These are phyloP conservation scores for Trichomonascus vanleenenianus DNA, from an alignment of 805 yeast genomes.

Conservation along the genomic window DNA sequence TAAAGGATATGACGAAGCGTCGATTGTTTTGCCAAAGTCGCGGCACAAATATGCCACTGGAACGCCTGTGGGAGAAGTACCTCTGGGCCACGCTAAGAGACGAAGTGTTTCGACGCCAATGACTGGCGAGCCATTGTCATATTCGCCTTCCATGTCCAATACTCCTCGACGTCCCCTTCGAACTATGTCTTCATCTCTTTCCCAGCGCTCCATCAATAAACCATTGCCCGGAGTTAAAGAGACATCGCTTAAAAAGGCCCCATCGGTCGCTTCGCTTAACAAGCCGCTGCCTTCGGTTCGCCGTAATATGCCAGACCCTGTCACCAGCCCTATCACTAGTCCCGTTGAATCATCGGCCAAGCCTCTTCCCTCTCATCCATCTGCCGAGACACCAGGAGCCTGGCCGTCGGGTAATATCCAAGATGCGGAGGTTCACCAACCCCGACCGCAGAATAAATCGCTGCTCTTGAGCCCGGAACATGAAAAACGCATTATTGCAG, in stretches of 20 bases:
- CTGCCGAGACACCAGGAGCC: neutral
- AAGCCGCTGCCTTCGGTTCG: neutral
- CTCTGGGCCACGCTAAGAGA: no score
- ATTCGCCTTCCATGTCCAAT: no score
- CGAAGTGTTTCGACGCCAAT: no score
- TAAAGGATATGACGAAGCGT: no score
- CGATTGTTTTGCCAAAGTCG: no score
- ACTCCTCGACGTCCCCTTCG: neutral
- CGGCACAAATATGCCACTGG: no score
- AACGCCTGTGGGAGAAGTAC: no score
- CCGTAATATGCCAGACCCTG: neutral
- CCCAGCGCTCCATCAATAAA: neutral
- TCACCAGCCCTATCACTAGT: neutral
- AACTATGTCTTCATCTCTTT: neutral
- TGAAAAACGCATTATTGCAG: neutral
- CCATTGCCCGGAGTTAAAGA: neutral
- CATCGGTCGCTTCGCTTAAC: neutral
- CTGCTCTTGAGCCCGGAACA: neutral
- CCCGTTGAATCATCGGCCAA: neutral
- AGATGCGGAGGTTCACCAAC: neutral
- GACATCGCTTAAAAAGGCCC: neutral
- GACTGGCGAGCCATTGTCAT: no score
- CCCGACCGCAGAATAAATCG: neutral
- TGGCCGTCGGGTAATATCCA: neutral
- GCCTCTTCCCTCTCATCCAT: conserved; percentile 1